Evolutionary conservation across 257 asterid genomes (phyloP), one percentile per base, ranked within the genome.

Genomic region (Solanum okadae): DNA sequence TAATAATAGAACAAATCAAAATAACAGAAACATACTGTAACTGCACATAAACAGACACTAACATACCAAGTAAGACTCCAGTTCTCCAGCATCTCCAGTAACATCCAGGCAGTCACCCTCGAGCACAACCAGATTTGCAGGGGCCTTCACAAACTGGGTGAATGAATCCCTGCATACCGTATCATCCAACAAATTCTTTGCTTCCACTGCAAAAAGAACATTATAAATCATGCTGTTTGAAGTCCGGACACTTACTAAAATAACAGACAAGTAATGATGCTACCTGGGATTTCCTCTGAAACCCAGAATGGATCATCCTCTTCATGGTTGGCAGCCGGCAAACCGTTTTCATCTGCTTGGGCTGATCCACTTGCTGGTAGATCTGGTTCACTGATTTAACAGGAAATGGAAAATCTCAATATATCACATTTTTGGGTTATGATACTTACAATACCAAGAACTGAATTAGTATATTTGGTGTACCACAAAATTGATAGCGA

Each of bases 41-140:
- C 37, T 29, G 44, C 35, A 31, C 86, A 49, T 10, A 44, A 83
- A 84, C n/a, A 82, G 42, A 35, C 68, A 86, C 71, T 73, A 42
- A 63, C 88, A 44, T 95, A 97, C 99, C 98, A 95, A 95, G 92
- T 96, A 97, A 46, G 98, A 93, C 92, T 97, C 99, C n/a, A 97
- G 94, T 89, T 97, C 99, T 86, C 99, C 99, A 76, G 94, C 91
- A 88, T 95, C 98, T 42, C 95, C 94, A 87, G 87, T 89, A 88
- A 93, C 90, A 89, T 97, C 99, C 87, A 97, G 92, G 94, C 99
- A 96, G 92, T 97, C 99, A 84, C 99, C 98, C 93, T 97, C 99
- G 79, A 96, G 98, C 84, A 97, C 98, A 34, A 96, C 99, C 67
- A 97, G 92, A 90, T 97, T 97, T 81, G 98, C 96, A 46, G 99